Conservation (phyloP, 2,329 filamentous ascomycete species). For the Chaetomiaceae sp. region DNA sequence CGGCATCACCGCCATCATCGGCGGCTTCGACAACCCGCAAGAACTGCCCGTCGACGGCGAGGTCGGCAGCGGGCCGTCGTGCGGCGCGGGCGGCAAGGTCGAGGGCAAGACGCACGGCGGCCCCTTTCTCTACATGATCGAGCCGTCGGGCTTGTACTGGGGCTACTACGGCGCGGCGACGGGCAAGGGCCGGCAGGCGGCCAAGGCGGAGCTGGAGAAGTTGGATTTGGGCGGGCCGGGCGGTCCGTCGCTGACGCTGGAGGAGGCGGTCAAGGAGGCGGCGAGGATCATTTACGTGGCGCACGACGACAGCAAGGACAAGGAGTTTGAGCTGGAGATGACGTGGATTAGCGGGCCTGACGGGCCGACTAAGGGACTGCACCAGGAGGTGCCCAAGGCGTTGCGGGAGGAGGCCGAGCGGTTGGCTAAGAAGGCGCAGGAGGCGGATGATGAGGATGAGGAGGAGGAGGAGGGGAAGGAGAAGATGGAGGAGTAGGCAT, state of each 20-base stretch:
- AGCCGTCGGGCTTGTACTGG: constrained; percentile 96
- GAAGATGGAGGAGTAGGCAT: constrained; percentile 81
- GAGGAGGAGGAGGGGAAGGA: constrained; percentile 64
- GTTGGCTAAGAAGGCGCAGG: constrained; percentile 84
- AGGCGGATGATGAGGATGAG: constrained; percentile 82
- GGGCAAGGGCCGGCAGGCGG: constrained; percentile 92
- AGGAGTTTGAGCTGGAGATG: constrained; percentile 99
- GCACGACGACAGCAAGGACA: constrained; percentile 99
- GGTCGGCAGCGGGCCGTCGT: constrained; percentile 74
- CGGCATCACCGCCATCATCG: constrained; percentile 90
- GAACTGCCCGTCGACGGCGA: constrained; percentile 85
- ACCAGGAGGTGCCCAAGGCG: constrained; percentile 89
- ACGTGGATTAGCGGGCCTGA: constrained; percentile 87
- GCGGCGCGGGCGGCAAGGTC: constrained; percentile 80
- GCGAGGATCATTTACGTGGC: constrained; percentile 96
- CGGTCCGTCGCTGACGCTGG: constrained; percentile 60
- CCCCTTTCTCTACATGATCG: constrained; percentile 96
- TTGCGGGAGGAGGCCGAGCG: constrained; percentile 87
- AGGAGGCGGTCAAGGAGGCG: constrained; percentile 91
- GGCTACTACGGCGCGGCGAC: constrained; percentile 98
- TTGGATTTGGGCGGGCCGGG: constrained; percentile 75
- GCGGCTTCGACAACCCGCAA: constrained; percentile 85
- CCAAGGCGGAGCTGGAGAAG: constrained; percentile 98
- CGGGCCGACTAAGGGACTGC: constrained; percentile 86
- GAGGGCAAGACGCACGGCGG: constrained; percentile 73